These are phyloP conservation scores for Quercus variabilis DNA, from an alignment of 306 rosid genomes.

Conservation along the genomic window DNA sequence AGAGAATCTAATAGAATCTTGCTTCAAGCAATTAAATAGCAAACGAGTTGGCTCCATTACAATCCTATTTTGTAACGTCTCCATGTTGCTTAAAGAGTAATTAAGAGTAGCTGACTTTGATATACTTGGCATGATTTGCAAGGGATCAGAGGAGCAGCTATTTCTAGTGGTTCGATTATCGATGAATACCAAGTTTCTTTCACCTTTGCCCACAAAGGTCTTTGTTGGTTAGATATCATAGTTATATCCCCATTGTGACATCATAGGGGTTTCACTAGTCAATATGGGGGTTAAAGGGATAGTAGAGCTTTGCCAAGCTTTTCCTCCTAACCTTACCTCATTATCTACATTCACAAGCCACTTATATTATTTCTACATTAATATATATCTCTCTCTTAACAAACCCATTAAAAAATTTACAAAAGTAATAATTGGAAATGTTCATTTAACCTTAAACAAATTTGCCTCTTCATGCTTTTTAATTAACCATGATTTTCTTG, in stretches of 20 bases:
- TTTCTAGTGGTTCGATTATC: neutral
- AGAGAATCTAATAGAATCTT: too few relatives aligned
- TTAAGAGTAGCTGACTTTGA: too few relatives aligned
- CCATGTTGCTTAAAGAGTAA: too few relatives aligned
- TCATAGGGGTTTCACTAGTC: slow-evolving; percentile 31
- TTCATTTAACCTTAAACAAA: neutral
- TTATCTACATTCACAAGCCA: slow-evolving; percentile 36
- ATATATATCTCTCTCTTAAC: neutral
- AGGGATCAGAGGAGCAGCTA: neutral
- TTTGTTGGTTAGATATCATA: neutral
- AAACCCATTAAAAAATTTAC: slow-evolving; percentile 4
- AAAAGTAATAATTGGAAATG: neutral
- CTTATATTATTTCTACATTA: neutral
- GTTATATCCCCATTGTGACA: slow-evolving; percentile 9
- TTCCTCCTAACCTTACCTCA: slow-evolving; percentile 35
- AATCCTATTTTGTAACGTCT: too few relatives aligned
- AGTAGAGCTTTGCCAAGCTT: slow-evolving; percentile 26
- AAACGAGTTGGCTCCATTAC: too few relatives aligned
- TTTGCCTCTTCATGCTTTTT: slow-evolving; percentile 2
- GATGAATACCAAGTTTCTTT: neutral
- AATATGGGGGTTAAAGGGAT: slow-evolving; percentile 43
- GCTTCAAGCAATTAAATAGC: too few relatives aligned
- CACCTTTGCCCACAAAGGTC: neutral
- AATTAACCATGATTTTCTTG: slow-evolving; percentile 28
- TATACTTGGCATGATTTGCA: neutral